Evolutionary conservation across 495 filamentous ascomycete genomes (phyloP), one percentile per base, ranked within the genome.

Genomic region (Penicillium subrubescens): DNA sequence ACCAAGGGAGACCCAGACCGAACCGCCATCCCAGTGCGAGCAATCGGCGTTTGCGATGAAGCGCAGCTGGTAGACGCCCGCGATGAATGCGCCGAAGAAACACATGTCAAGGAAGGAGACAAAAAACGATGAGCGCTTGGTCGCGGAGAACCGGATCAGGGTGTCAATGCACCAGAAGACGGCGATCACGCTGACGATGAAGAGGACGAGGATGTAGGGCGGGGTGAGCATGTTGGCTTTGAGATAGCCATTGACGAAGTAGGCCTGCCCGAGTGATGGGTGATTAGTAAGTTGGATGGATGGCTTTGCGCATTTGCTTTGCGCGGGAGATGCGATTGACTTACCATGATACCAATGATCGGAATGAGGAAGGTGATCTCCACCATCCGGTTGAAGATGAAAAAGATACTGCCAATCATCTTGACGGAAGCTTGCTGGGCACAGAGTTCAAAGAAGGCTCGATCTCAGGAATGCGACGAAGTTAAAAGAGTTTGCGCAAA

Each of bases 321-420:
- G n/a, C n/a, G 43, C 15, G 29, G 29, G 33, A 14, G n/a, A 27
- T 10, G 37, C 3, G 43, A 46, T 35, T 14, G 35, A 71, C 80
- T 25, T 74, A 85, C 83, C 71, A 96, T 85, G 86, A 97, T 94
- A 80, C 93, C 93, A 69, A 97, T 82, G 62, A 88, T 91, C 19
- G 93, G 93, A 77, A 95, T 93, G 83, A 96, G 75, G 46, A 91
- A 94, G 78, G 90, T 67, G 79, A 97, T 90, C 77, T 97, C 85
- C 71, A 87, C 76, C 76, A 96, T 77, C 60, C 93, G 91, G 86
- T 90, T 93, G 73, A 89, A 89, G 82, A 88, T 84, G 85, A 96
- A 96, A 76, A 93, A 86, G 59, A 96, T 73, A 67, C 88, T 90
- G 75, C 87, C 89, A 56, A 92, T 68, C 90, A 94, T 92, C 64